These are phyloP conservation scores for Medicago lupulina DNA, from an alignment of 306 rosid species.

Conservation along the genomic window DNA sequence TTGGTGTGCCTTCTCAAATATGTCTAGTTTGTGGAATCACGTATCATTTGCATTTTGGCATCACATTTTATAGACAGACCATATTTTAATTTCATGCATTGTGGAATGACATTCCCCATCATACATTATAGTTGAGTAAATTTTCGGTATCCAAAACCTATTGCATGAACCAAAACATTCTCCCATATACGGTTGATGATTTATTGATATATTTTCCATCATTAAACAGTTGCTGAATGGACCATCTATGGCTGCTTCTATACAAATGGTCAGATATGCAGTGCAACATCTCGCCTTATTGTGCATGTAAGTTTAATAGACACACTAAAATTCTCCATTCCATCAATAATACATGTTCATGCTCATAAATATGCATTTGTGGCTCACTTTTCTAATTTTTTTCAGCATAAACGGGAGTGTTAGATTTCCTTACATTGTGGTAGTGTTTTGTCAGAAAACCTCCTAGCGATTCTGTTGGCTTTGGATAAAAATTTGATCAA, in stretches of 20 bases:
- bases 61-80: not conserved
- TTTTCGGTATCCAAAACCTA: constrained; percentile 18
- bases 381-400: not conserved
- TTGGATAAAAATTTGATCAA: not conserved
- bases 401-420: not conserved
- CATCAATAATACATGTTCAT: constrained; percentile 9
- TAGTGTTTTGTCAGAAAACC: not conserved
- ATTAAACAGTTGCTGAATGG: constrained; percentile 93
- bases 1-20: constrained; percentile 54
- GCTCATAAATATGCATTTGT: constrained; percentile 5
- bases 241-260: constrained; percentile 86
- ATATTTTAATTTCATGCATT: constrained; percentile 25
- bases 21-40: constrained; percentile 2
- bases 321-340: constrained; percentile 8
- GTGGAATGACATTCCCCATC: not conserved
- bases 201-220: constrained; percentile 39
- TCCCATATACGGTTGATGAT: not conserved
- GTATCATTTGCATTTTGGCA: constrained; percentile 15
- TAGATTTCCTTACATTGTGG: not conserved
- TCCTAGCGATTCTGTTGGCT: constrained; percentile 6
- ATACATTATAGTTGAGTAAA: not conserved
- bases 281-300: constrained; percentile 97
- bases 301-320: constrained; percentile 71
- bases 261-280: constrained; percentile 99
- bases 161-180: constrained; percentile 5